Evolutionary conservation across 345 rosid species (phyloP), one percentile per base, ranked within the genome.

Genomic region (Gynandropsis gynandra): DNA sequence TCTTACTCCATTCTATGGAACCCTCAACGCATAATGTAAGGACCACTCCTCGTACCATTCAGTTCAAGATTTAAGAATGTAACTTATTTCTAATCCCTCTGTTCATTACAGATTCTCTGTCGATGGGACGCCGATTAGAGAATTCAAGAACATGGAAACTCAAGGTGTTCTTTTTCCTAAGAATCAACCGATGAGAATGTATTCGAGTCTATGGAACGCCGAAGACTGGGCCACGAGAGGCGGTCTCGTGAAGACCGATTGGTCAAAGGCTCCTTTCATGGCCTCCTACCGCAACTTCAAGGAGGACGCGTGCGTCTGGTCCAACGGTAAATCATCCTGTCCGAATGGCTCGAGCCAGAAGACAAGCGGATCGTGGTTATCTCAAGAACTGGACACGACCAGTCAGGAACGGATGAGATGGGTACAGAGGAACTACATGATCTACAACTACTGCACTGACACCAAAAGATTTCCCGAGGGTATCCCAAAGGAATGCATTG

Each of bases 181-280:
- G 61, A 67, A 48, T 60, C 68, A 29, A 47, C 71, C 82, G 16
- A 76, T 80, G 82, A 80, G 78, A 8, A 72, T 80, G 54, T 73
- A 72, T 42, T 80, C 85, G 0, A 80, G 85, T 52, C 72, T 76
- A 6, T 79, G 85, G 82, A 76, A 80, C 47, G 86, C 74, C 0
- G 86, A 74, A 24, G 78, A 72, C 40, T 76, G 85, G 85, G 85
- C 85, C 0, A 80, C 82, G 1, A 72, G 82, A 54, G 85, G 82
- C 12, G 82, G 82, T 10, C 69, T 70, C 6, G 67, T 80, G 37
- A 80, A 77, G 70, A 80, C 78, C 12, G 80, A 74, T 58, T 77
- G 86, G 86, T 64, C 65, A 14, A 59, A 70, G 52, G 83, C 83
- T 33, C 86, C 86, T 12, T 80, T 80, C 63, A 80, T 77, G 24